phyloP scores from a whole-genome alignment of 23 red algal species.

The Gracilariopsis chorda region DNA sequence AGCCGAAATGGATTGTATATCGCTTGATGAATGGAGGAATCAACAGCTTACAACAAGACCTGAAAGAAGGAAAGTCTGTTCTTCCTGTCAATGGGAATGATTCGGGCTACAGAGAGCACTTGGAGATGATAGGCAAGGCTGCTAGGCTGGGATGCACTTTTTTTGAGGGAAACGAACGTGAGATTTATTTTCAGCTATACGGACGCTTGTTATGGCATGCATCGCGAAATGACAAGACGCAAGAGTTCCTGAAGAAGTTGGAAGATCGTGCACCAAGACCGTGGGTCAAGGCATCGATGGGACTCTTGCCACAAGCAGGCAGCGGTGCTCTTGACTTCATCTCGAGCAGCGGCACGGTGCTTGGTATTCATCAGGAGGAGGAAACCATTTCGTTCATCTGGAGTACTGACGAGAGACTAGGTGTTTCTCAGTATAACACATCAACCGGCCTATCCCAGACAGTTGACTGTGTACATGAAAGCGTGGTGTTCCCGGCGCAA shows the following conservation, averaged over 20 bases:
- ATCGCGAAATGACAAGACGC: neutral
- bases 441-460: neutral
- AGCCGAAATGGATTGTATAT: neutral
- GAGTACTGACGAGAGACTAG: neutral
- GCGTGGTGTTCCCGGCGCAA: too few relatives aligned
- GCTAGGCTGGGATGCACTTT: neutral
- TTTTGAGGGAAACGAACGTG: neutral
- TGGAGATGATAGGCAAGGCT: neutral
- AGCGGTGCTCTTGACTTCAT: neutral
- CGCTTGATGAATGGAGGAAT: neutral
- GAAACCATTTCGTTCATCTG: neutral
- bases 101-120: neutral
- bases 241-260: neutral
- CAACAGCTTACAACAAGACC: neutral
- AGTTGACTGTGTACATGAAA: neutral
- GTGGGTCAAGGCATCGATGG: neutral
- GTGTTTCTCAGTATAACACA: neutral
- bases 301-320: neutral
- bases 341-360: neutral
- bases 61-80: neutral
- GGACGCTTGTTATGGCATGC: slow-evolving; percentile 19
- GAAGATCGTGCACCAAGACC: neutral
- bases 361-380: neutral
- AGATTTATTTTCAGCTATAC: neutral
- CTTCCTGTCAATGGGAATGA: neutral